Percentiles rank a stretch among this genome's conserved stretches.
Evolutionary conservation across 371 early-diverging fungal species (phyloP).

Genomic region (Polyrhizophydium stewartii): DNA sequence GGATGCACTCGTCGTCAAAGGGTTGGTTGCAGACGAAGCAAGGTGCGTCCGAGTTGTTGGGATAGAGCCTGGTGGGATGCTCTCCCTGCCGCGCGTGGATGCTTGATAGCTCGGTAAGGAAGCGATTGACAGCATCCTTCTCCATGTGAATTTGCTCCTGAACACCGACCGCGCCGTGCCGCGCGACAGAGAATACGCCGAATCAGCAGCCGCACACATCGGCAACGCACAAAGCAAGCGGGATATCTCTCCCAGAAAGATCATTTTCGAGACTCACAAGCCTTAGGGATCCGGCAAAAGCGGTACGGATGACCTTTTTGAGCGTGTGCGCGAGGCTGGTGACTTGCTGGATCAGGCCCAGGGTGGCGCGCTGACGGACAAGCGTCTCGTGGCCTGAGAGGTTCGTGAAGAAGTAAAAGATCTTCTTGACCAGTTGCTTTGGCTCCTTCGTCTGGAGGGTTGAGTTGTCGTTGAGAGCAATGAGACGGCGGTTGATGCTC

Average conservation of each 20-base stretch:
- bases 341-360: constrained; percentile 85
- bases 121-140: constrained; percentile 16
- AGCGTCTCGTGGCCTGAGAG: constrained; percentile 47
- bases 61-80: constrained; percentile 3
- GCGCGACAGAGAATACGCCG: no score
- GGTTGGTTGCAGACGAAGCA: constrained; percentile 72
- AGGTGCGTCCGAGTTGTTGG: constrained; percentile 59
- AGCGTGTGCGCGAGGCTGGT: constrained; percentile 90
- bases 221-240: no score
- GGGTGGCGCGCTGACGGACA: constrained; percentile 67
- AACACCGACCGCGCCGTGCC: no score
- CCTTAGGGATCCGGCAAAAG: constrained; percentile 80
- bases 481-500: constrained; percentile 63
- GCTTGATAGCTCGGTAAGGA: constrained; percentile 23
- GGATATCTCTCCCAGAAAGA: background rate
- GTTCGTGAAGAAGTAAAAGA: constrained; percentile 87
- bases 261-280: constrained; percentile 48
- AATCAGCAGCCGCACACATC: no score
- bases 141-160: constrained; percentile 30
- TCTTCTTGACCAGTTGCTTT: constrained; percentile 84
- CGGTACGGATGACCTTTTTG: constrained; percentile 85
- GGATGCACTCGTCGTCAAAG: constrained; percentile 85
- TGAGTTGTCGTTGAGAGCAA: constrained; percentile 49
- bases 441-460: constrained; percentile 64
- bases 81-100: constrained; percentile 7